Conservation (phyloP, 1,139 yeast species). For the Saccharomycopsis crataegensis region DNA sequence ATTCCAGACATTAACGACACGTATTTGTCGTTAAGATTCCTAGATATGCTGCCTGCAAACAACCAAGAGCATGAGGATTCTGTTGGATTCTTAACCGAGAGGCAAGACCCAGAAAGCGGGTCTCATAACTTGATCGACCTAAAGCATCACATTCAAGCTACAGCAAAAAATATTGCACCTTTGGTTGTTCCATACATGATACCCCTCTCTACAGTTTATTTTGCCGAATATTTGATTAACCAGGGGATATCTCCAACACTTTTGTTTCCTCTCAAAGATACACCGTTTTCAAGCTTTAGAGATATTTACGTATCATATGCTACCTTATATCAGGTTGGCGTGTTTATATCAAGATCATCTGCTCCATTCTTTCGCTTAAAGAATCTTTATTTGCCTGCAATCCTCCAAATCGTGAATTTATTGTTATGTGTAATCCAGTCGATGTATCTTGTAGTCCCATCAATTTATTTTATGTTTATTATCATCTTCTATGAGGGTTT, state of each 20-base stretch:
- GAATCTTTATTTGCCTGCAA: constrained; percentile 52
- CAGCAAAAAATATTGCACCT: constrained; percentile 40
- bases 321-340: constrained; percentile 88
- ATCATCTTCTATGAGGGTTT: constrained; percentile 80
- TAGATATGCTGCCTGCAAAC: neutral
- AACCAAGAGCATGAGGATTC: constrained; percentile 8
- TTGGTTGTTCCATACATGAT: constrained; percentile 67
- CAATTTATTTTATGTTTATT: constrained; percentile 54
- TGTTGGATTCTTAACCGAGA: constrained; percentile 1
- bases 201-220: constrained; percentile 76
- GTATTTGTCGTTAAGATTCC: neutral
- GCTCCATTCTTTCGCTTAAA: constrained; percentile 55
- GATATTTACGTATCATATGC: constrained; percentile 93
- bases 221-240: constrained; percentile 81
- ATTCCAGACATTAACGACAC: constrained; percentile 7
- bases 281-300: constrained; percentile 61
- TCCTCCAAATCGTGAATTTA: constrained; percentile 64
- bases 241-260: constrained; percentile 89
- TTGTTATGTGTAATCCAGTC: constrained; percentile 57
- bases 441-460: constrained; percentile 48
- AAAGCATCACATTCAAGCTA: constrained; percentile 29
- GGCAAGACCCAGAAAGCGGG: neutral
- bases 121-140: neutral
- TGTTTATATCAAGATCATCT: constrained; percentile 82
- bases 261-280: constrained; percentile 60